Evolutionary conservation across 345 rosid genomes (phyloP), one percentile per base, ranked within the genome.

Genomic region (Sonneratia caseolaris): DNA sequence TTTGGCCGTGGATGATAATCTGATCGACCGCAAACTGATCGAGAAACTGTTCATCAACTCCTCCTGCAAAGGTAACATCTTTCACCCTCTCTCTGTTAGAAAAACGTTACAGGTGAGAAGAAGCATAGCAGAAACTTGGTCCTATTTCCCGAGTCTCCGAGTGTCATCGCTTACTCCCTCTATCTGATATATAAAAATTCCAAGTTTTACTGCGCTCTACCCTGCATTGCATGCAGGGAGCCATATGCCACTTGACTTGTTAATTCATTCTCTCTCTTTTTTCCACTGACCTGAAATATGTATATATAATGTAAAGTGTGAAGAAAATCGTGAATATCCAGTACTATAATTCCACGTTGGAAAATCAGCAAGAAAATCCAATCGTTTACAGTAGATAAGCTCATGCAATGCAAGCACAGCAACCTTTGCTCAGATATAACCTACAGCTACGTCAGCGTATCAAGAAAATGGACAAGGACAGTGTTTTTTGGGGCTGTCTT

Each of bases 1-100:
- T 77, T 78, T 92, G 75, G 97, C 96, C 7, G 96, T 92, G 1
- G 97, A 92, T 79, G 97, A 92, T 72, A 92, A 83, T 73, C 82
- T 92, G 11, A 64, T 88, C 32, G 96, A 92, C 64, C 81, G 92
- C 15, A 90, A 84, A 74, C 80, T 92, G 9, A 82, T 90, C 3
- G 96, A 92, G 76, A 84, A 70, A 62, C 74, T 92, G 49, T 88
- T 91, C 69, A 82, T 79, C 75, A 87, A 81, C 75, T 91, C 90
- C 37, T 85, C 89, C 73, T 93, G 95, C 80, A 86, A 78, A 86
- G 98, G 98, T 84, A 76, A 13, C 15, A 27, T 24, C 64, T 61
- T 10, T 65, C 9, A 4, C 35, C 43, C 42, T 21, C 66, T 32
- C 68, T 64, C 38, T 14, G 15, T 12, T 53, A 3, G 45, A 42